Percentiles rank a stretch among this genome's conserved stretches.
Evolutionary conservation across 2,329 filamentous ascomycete species (phyloP).

Genomic region (Sporothrix luriei): DNA sequence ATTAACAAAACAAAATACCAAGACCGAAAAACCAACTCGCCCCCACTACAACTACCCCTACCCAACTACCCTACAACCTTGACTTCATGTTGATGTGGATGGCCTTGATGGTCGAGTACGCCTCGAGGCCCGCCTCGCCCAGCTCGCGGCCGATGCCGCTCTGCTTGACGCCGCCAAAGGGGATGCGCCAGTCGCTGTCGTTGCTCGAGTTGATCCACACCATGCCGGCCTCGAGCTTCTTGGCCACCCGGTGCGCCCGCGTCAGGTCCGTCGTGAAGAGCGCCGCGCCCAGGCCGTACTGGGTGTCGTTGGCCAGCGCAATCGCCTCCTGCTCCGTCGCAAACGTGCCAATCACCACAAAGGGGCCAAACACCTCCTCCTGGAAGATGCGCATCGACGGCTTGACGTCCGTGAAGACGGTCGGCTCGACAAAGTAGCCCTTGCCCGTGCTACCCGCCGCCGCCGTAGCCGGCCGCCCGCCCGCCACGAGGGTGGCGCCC

Average conservation of each 20-base stretch:
- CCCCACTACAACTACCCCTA: too few relatives aligned
- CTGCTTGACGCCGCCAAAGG: conserved; percentile 50
- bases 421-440: conserved; percentile 37
- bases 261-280: conserved; percentile 60
- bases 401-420: conserved; percentile 35
- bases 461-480: conserved; percentile 46
- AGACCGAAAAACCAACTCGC: too few relatives aligned
- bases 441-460: conserved; percentile 13
- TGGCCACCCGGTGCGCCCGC: conserved; percentile 43
- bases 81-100: conserved; percentile 45
- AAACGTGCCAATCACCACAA: conserved; percentile 57
- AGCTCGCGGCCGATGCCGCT: conserved; percentile 46
- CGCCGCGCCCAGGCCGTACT: conserved; percentile 58
- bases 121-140: conserved; percentile 44
- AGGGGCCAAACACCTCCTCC: conserved; percentile 64
- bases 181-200: conserved; percentile 55
- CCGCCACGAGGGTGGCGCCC: conserved; percentile 59
- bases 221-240: conserved; percentile 56
- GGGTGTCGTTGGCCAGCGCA: conserved; percentile 54
- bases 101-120: conserved; percentile 46
- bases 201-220: conserved; percentile 53
- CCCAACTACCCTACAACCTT: conserved; percentile 33
- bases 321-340: conserved; percentile 55
- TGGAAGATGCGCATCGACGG: conserved; percentile 42
- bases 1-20: not conserved